These are phyloP conservation scores for Pseudoscleropodium purum DNA, from an alignment of 225 moss, liverwort and hornwort genomes.

Conservation along the genomic window DNA sequence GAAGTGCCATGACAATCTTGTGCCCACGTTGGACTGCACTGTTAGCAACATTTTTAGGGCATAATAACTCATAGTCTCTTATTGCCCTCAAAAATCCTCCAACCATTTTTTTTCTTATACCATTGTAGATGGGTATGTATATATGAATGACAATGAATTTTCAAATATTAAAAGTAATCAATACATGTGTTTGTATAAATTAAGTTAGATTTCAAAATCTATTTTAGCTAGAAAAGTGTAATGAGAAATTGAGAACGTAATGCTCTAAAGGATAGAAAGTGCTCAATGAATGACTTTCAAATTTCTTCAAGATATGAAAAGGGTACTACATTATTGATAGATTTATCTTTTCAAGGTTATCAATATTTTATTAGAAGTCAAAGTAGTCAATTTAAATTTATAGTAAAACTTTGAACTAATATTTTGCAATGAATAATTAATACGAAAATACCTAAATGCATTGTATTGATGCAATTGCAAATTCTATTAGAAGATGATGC, in stretches of 20 bases:
- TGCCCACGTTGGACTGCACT: too few relatives aligned
- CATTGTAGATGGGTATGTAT: too few relatives aligned
- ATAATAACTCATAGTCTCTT: too few relatives aligned
- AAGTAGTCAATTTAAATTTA: not conserved
- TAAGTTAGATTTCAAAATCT: accelerated
- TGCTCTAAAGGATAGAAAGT: not conserved
- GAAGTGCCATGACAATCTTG: too few relatives aligned
- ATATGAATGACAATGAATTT: not conserved
- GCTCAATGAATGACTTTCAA: not conserved
- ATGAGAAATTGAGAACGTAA: too few relatives aligned
- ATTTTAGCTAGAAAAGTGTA: too few relatives aligned
- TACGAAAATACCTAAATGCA: not conserved
- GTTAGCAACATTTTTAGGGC: too few relatives aligned
- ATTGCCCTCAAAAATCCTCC: too few relatives aligned
- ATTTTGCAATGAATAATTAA: not conserved
- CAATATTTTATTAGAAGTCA: not conserved
- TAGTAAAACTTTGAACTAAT: not conserved
- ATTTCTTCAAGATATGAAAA: not conserved
- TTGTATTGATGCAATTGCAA: not conserved
- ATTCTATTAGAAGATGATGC: not conserved
- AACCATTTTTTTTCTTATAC: too few relatives aligned
- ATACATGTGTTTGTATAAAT: too few relatives aligned
- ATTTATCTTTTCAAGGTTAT: not conserved
- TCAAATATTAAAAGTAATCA: not conserved
- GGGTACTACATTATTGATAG: accelerated